phyloP scores from a whole-genome alignment of 2,329 filamentous ascomycete species.

The Aspergillus sp. region DNA sequence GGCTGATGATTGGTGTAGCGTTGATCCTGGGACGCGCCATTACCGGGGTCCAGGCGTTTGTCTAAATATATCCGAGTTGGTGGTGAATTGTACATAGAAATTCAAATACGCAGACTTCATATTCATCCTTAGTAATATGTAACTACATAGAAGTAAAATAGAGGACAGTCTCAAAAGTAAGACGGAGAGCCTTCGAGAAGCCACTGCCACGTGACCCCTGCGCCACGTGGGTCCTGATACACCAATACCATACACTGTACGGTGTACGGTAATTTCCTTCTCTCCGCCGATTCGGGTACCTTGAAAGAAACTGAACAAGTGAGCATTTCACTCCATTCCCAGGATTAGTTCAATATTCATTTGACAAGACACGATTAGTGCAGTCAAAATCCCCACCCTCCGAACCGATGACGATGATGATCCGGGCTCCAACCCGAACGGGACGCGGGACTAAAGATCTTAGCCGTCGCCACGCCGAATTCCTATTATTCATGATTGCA shows the following conservation, averaged over 20 bases:
- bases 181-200: conserved; percentile 5
- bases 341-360: too few relatives aligned
- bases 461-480: conserved; percentile 1
- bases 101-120: neutral
- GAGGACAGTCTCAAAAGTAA: too few relatives aligned
- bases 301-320: too few relatives aligned
- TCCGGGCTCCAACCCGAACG: neutral
- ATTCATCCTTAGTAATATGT: too few relatives aligned
- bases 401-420: neutral
- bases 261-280: neutral
- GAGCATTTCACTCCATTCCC: too few relatives aligned
- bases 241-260: neutral
- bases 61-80: conserved; percentile 40
- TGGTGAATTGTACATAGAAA: conserved; percentile 2
- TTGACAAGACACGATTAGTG: too few relatives aligned
- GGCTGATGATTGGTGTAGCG: conserved; percentile 44
- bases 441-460: neutral
- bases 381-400: neutral
- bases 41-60: conserved; percentile 77
- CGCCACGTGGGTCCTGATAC: conserved; percentile 1
- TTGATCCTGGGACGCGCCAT: conserved; percentile 69
- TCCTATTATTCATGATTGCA: neutral
- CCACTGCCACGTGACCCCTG: conserved; percentile 1
- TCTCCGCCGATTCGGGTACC: too few relatives aligned
- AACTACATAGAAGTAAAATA: too few relatives aligned